phyloP scores from a whole-genome alignment of 208 protist genomes.

The Wallacemonas collosoma region DNA sequence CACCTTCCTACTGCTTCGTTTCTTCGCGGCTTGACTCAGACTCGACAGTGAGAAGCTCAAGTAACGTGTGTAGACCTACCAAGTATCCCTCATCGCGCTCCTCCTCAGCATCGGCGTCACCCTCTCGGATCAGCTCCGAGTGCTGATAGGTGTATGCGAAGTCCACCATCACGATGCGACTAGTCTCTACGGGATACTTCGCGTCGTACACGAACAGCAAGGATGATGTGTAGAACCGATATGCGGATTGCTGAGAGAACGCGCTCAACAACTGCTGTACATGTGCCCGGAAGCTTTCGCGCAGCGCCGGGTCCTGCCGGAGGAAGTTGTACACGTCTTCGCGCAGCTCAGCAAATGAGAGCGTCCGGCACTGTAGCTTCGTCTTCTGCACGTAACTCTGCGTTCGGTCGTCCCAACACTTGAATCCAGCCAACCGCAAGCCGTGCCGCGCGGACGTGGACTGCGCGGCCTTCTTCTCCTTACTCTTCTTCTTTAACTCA shows the following conservation, averaged over 20 bases:
- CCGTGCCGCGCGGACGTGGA: conserved; percentile 76
- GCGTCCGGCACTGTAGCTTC: conserved; percentile 60
- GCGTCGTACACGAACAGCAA: conserved; percentile 89
- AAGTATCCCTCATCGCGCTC: conserved; percentile 79
- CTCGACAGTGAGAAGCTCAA: conserved; percentile 23
- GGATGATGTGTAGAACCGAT: conserved; percentile 88
- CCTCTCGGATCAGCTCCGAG: conserved; percentile 54
- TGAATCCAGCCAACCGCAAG: conserved; percentile 80
- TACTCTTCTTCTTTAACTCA: conserved; percentile 67
- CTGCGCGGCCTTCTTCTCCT: conserved; percentile 59
- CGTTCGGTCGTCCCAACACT: conserved; percentile 54
- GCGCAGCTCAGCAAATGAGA: conserved; percentile 56
- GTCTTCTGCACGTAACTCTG: conserved; percentile 49
- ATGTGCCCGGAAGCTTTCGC: conserved; percentile 42
- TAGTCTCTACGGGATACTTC: conserved; percentile 53
- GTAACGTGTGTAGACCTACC: conserved; percentile 71
- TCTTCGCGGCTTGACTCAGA: neutral
- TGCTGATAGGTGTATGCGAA: conserved; percentile 89
- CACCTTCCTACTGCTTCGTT: neutral
- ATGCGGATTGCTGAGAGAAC: conserved; percentile 66
- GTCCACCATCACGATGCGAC: conserved; percentile 86
- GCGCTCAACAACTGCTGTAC: conserved; percentile 50
- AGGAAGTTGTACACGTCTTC: conserved; percentile 53
- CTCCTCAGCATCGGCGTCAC: conserved; percentile 59
- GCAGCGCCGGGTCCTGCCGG: conserved; percentile 25